phyloP scores from a whole-genome alignment of 108 stramenopile species.

The Mayamaea pseudoterrestris region DNA sequence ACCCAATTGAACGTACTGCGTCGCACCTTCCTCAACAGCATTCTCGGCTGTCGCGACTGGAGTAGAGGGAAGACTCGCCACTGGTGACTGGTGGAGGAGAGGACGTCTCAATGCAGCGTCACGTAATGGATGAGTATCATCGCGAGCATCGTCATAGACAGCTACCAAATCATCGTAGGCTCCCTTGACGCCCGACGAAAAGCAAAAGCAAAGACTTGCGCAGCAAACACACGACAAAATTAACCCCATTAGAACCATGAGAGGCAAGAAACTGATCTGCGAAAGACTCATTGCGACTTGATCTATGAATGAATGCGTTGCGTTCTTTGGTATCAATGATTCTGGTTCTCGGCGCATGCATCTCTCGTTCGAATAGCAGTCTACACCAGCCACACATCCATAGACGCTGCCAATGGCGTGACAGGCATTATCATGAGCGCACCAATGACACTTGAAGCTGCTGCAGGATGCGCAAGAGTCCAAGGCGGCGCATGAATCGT shows the following conservation, averaged over 20 bases:
- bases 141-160: background rate
- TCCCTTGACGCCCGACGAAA: conserved; percentile 28
- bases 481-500: conserved; percentile 41
- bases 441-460: no score
- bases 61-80: conserved; percentile 7
- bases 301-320: no score
- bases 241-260: no score
- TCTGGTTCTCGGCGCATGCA: conserved; percentile 65
- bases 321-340: conserved; percentile 12
- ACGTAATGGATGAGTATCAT: no score
- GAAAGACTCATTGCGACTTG: conserved; percentile 18
- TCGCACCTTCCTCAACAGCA: background rate
- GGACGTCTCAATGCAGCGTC: conserved; percentile 8
- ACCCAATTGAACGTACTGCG: background rate
- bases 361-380: conserved; percentile 78
- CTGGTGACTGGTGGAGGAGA: background rate
- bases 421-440: conserved; percentile 65
- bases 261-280: conserved; percentile 26
- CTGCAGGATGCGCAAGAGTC: no score
- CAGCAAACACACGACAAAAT: conserved; percentile 35
- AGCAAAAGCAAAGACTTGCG: conserved; percentile 37
- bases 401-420: conserved; percentile 71
- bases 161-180: conserved; percentile 49
- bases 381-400: conserved; percentile 66
- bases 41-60: no score